Evolutionary conservation across 176 grass and related monocot genomes (phyloP).

Genomic region (Eremochloa ophiuroides): DNA sequence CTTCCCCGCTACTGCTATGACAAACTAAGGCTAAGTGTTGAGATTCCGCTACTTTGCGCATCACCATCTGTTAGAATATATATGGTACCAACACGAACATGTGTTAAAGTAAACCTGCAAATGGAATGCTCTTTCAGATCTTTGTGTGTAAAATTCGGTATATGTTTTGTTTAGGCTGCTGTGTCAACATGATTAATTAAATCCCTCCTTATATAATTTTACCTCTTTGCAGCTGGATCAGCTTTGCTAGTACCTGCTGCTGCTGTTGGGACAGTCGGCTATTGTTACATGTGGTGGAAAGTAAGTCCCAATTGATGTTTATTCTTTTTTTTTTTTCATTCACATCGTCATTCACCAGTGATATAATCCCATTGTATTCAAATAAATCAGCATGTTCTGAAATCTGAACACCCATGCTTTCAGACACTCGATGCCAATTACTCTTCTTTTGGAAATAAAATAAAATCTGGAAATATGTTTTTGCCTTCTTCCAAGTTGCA

Average conservation of each 20-base stretch:
- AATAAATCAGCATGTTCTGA: background rate
- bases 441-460: background rate
- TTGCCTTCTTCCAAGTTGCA: background rate
- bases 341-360: background rate
- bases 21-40: too few species aligned
- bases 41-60: background rate
- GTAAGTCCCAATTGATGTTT: slow-evolving; percentile 34
- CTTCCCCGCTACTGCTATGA: too few species aligned
- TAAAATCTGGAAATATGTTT: background rate
- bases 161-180: background rate
- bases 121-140: background rate
- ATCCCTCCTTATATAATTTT: background rate
- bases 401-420: too few species aligned
- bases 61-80: too few species aligned
- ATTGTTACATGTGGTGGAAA: slow-evolving; percentile 94
- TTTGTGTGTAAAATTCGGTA: background rate
- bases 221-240: slow-evolving; percentile 35
- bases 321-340: too few species aligned
- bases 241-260: slow-evolving; percentile 66
- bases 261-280: slow-evolving; percentile 55
- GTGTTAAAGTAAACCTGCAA: background rate
- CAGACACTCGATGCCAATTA: background rate
- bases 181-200: background rate
- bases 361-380: background rate
- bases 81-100: background rate